Evolutionary conservation across 2,329 filamentous ascomycete genomes (phyloP).

Genomic region (Capronia americana): DNA sequence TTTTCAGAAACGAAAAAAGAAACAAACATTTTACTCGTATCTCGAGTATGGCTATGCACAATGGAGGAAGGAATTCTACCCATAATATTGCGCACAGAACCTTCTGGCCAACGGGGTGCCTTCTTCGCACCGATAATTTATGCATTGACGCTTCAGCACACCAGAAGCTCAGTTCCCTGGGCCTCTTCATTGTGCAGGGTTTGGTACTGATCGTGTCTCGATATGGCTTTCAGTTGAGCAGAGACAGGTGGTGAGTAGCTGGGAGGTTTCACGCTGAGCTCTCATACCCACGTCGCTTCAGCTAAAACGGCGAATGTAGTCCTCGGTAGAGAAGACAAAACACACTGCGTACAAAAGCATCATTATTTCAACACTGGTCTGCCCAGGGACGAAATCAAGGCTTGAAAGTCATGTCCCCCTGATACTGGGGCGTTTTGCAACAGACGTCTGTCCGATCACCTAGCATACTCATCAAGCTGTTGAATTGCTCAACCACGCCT

Average conservation of each 20-base stretch:
- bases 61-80: background rate
- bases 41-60: background rate
- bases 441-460: background rate
- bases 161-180: no score
- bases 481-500: slow-evolving; percentile 39
- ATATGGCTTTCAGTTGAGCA: background rate
- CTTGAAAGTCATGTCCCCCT: background rate
- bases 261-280: background rate
- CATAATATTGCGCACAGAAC: background rate
- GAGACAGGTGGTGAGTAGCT: background rate
- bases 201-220: background rate
- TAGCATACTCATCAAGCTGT: background rate
- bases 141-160: background rate
- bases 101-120: background rate
- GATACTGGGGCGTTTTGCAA: background rate
- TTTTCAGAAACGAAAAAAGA: background rate
- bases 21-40: background rate
- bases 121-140: background rate
- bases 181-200: background rate
- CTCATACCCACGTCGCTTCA: background rate
- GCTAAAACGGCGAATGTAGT: background rate
- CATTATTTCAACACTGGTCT: background rate
- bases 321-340: background rate
- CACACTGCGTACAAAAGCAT: background rate
- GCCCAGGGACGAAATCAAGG: background rate